phyloP scores from a whole-genome alignment of 805 yeast genomes.

The Dipodascus albidus region DNA sequence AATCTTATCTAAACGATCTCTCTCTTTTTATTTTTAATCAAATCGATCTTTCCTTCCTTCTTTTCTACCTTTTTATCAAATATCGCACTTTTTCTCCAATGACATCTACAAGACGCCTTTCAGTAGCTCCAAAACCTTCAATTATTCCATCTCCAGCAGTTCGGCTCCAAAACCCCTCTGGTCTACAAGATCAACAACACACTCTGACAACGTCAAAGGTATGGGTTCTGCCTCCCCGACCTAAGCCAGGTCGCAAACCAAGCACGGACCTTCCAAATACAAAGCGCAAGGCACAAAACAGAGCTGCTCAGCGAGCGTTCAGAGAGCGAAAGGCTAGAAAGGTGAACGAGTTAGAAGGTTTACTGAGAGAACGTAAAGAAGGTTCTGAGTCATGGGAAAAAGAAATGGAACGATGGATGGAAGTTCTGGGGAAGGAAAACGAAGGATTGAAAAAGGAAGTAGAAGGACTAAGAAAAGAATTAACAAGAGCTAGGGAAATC shows the following conservation, averaged over 20 bases:
- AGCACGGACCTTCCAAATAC: conserved; percentile 67
- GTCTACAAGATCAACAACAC: background rate
- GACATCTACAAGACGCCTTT: background rate
- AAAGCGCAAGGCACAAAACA: conserved; percentile 90
- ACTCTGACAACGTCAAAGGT: conserved; percentile 41
- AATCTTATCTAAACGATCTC: conserved; percentile 1
- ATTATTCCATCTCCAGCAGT: background rate
- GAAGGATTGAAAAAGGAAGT: conserved; percentile 47
- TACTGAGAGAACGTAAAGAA: conserved; percentile 37
- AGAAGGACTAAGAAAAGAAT: conserved; percentile 34
- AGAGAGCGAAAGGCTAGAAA: conserved; percentile 86
- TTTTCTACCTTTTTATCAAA: background rate
- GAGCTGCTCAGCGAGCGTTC: conserved; percentile 96
- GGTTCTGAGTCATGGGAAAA: conserved; percentile 40
- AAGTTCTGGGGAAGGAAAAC: conserved; percentile 38
- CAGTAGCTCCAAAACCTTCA: background rate
- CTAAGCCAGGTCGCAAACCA: conserved; percentile 68
- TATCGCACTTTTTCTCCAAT: background rate
- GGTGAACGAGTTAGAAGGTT: conserved; percentile 73
- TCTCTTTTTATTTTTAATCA: background rate
- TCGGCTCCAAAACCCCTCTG: background rate
- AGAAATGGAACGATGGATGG: conserved; percentile 36
- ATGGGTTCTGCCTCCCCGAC: conserved; percentile 57
- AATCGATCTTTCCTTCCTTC: background rate
- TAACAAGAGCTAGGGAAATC: conserved; percentile 1